Base-by-base conservation (phyloP, 2,329 filamentous ascomycete genomes). In the Aureobasidium zeae region DNA sequence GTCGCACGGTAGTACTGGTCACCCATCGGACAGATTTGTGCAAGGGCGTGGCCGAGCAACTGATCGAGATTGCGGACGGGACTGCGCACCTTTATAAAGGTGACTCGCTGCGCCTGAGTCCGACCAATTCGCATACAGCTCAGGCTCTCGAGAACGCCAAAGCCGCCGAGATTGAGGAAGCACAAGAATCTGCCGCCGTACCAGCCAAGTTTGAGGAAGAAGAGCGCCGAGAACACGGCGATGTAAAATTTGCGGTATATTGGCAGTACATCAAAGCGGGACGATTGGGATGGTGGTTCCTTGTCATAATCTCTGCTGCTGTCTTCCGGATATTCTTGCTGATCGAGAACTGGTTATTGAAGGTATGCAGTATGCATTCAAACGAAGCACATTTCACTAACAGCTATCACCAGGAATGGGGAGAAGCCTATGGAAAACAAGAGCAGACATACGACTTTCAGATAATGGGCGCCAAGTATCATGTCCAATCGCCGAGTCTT, bases 191-290 rank as follows among this genome's bases (percentile, higher is more conserved):
- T 4, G 69, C 71, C 8, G 76, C 75, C 0, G 65, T 78, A 10
- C 79, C 81, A 0, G 78, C 82, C 22, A 86, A 86, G 53, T 88
- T 89, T 55, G 79, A 87, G 33, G 80, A 87, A 55, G 83, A 88
- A 22, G 84, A 91, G 57, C 69, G 79, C 51, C 73, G 84, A 36
- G 80, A 75, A 1, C 74, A 84, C 48, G 86, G 87, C 13, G 79
- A 83, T 1, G 83, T 94, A 1, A 76, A 87, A 53, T 65, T 77
- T 9, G 72, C 72, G 5, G 80, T 94, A 0, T 94, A 94, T 57
- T 86, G 83, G 78, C 77, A 79, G 50, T 94, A 94, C 52, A 79
- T 94, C 63, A 83, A 79, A 60, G 85, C 86, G 4, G 87, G 87
- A 2, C 81, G 77, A 10, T 68, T 88, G 32, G 69, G 69, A 45